phyloP scores from a whole-genome alignment of 78 protist species.

The Dictyostelium intermedium region DNA sequence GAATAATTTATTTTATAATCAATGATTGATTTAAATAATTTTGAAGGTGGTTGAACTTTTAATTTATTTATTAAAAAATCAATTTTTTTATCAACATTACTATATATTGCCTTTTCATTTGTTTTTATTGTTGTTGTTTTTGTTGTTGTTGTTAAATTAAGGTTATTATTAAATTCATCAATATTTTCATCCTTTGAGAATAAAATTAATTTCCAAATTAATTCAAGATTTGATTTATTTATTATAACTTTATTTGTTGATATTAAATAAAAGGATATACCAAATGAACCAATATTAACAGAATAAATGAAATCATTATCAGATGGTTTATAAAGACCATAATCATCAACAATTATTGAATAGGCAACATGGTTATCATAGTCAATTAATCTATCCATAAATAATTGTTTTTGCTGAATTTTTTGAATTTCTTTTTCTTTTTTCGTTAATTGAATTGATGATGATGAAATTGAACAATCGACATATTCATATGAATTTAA shows the following conservation, averaged over 20 bases:
- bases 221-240: neutral
- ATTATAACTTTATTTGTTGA: neutral
- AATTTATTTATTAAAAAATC: neutral
- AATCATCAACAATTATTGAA: neutral
- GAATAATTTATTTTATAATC: neutral
- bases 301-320: neutral
- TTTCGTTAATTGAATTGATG: neutral
- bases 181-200: neutral
- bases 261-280: neutral
- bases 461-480: neutral
- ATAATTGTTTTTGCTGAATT: neutral
- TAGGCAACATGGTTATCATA: neutral
- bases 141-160: too few relatives aligned
- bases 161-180: too few relatives aligned
- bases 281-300: neutral
- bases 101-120: neutral
- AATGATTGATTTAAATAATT: neutral
- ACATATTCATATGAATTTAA: neutral
- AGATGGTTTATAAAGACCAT: neutral
- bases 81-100: neutral
- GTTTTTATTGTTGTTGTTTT: neutral
- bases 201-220: neutral
- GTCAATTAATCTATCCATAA: neutral
- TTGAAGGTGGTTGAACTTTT: neutral
- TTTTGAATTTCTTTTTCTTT: neutral